These are phyloP conservation scores for Candida incommunis DNA, from an alignment of 805 yeast genomes.

Conservation along the genomic window DNA sequence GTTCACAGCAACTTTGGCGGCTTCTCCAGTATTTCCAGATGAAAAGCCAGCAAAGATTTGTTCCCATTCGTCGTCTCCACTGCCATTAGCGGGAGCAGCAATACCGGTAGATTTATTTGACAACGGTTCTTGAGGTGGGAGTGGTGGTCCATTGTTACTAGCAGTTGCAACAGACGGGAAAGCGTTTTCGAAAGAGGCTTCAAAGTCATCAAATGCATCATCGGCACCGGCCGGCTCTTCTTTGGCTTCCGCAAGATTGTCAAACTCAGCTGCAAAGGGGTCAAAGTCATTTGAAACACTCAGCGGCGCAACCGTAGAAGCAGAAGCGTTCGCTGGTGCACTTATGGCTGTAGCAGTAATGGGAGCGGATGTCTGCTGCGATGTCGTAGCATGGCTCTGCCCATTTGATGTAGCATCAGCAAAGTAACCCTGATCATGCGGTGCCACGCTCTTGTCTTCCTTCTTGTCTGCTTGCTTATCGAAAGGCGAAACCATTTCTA, in stretches of 20 bases:
- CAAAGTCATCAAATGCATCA: conserved; percentile 4
- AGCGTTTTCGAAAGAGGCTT: conserved; percentile 6
- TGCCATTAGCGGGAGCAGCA: conserved; percentile 7
- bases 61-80: conserved; percentile 74
- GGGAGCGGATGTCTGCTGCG: not conserved
- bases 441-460: not conserved
- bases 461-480: not conserved
- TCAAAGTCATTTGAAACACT: conserved; percentile 5
- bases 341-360: not conserved
- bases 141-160: not conserved
- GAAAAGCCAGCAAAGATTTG: conserved; percentile 51
- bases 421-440: not conserved
- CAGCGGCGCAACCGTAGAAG: not conserved
- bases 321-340: not conserved
- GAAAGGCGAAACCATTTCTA: not conserved
- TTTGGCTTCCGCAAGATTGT: conserved; percentile 27
- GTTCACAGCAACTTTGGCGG: conserved; percentile 15
- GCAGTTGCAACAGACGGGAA: conserved; percentile 2
- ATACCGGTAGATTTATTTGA: conserved; percentile 9
- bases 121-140: not conserved
- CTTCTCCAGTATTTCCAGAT: conserved; percentile 1
- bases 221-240: conserved; percentile 9
- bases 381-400: not conserved
- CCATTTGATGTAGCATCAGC: not conserved
- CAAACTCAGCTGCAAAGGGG: conserved; percentile 18